These are phyloP conservation scores for Euphorbia schlechtendalii DNA, from an alignment of 441 rosid genomes.

Conservation along the genomic window DNA sequence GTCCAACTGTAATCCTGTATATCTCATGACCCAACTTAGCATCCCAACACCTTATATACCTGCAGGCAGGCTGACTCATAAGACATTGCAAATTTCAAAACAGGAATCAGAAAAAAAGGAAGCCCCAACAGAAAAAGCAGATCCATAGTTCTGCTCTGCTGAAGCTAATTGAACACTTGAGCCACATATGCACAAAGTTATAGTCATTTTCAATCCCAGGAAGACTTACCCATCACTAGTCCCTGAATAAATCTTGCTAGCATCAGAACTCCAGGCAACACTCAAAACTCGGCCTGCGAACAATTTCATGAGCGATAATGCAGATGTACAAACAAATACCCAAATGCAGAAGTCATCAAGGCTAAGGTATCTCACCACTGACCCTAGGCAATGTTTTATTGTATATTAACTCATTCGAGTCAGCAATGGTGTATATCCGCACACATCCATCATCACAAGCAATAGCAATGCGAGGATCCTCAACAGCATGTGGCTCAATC, in stretches of 20 bases:
- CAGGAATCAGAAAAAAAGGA: neutral
- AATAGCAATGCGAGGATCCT: constrained; percentile 49
- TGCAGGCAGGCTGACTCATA: constrained; percentile 26
- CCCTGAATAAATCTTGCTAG: constrained; percentile 58
- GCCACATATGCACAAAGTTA: neutral
- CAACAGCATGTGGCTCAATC: constrained; percentile 25
- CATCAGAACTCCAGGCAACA: constrained; percentile 73
- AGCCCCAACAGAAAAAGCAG: neutral
- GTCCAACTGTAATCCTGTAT: constrained; percentile 81
- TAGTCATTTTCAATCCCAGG: neutral
- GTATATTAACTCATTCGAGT: constrained; percentile 48
- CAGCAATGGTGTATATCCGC: constrained; percentile 52
- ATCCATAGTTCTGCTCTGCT: neutral
- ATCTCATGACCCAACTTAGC: constrained; percentile 56
- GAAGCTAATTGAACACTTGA: no score
- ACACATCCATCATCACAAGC: constrained; percentile 94
- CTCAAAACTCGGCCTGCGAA: constrained; percentile 70
- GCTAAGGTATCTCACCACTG: constrained; percentile 71
- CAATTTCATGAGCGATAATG: constrained; percentile 14
- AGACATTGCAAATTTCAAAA: constrained; percentile 11
- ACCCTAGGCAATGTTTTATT: constrained; percentile 80
- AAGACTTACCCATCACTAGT: constrained; percentile 92
- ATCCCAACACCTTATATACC: constrained; percentile 94
- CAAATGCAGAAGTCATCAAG: constrained; percentile 14
- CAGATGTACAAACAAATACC: constrained; percentile 20